A percentile compares a stretch with the other conserved stretches of the same genome.
Conservation (phyloP, 1,284 basidiomycete genomes). For the Ustilago cynodontis region DNA sequence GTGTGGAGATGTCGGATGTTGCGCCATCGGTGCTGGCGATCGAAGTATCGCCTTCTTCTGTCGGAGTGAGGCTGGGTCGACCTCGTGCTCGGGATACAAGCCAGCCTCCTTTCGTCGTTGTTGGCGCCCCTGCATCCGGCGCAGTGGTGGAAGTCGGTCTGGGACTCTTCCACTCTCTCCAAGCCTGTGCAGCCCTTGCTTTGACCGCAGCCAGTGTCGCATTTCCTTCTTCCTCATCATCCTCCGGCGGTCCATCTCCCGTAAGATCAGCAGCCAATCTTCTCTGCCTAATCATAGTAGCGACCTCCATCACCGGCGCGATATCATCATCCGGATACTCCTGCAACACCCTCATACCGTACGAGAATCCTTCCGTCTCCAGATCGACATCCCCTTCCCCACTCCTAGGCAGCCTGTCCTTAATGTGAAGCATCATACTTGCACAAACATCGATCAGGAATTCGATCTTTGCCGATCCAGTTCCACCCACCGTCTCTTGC, state of each 20-base stretch:
- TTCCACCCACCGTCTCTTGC: conserved; percentile 27
- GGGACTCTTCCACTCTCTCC: conserved; percentile 42
- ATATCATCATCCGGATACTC: conserved; percentile 62
- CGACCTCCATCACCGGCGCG: conserved; percentile 58
- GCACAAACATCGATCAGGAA: conserved; percentile 67
- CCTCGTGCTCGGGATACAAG: conserved; percentile 31
- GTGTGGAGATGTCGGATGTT: conserved; percentile 25
- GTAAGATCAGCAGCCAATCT: conserved; percentile 60
- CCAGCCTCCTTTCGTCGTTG: conserved; percentile 41
- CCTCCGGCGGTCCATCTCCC: conserved; percentile 59
- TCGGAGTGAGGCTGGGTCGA: conserved; percentile 7
- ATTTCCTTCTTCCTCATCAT: conserved; percentile 31
- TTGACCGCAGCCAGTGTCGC: conserved; percentile 26
- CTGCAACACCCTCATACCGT: conserved; percentile 58
- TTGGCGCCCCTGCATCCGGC: neutral
- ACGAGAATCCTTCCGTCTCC: conserved; percentile 56
- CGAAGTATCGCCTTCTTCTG: conserved; percentile 33
- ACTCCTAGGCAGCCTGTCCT: conserved; percentile 31
- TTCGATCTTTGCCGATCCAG: conserved; percentile 58
- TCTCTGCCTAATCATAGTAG: conserved; percentile 54
- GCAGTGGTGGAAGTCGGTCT: neutral
- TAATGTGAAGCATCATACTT: conserved; percentile 59
- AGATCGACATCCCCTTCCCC: conserved; percentile 24
- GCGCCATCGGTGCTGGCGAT: conserved; percentile 24
- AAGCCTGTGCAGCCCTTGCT: conserved; percentile 40